Percentiles rank a stretch among this genome's conserved stretches.
phyloP scores from a whole-genome alignment of 2,329 filamentous ascomycete genomes.

The Sporothrix pallida region DNA sequence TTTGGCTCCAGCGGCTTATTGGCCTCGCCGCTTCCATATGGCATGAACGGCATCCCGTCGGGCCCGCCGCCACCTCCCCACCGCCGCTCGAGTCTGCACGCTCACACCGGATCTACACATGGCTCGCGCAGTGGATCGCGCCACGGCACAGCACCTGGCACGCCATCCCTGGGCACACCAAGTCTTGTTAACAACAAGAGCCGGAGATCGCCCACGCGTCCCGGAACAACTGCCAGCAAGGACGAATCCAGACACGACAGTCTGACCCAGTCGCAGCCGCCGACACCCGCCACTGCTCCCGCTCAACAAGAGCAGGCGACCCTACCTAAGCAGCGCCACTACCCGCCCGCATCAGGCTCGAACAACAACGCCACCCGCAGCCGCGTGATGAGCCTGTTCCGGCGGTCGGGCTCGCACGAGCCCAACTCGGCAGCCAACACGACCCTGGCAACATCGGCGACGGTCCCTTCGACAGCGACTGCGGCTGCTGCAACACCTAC shows the following conservation, averaged over 20 bases:
- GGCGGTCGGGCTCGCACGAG: constrained; percentile 53
- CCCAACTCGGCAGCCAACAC: constrained; percentile 36
- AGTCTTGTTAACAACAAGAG: constrained; percentile 35
- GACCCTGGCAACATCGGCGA: constrained; percentile 39
- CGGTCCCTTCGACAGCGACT: constrained; percentile 34
- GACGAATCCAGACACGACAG: constrained; percentile 34
- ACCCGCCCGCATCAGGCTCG: constrained; percentile 56
- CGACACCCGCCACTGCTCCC: constrained; percentile 26
- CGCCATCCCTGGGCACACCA: constrained; percentile 35
- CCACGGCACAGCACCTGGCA: constrained; percentile 35
- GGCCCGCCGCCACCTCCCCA: constrained; percentile 56
- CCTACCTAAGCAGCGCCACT: constrained; percentile 49
- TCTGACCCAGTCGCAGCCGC: constrained; percentile 28
- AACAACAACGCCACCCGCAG: constrained; percentile 49
- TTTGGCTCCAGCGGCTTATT: constrained; percentile 46
- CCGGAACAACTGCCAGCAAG: not conserved
- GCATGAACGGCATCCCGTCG: constrained; percentile 35
- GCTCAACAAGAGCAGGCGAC: constrained; percentile 33
- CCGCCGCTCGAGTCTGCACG: constrained; percentile 60
- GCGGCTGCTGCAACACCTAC: constrained; percentile 39
- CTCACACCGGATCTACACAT: constrained; percentile 47
- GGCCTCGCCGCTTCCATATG: constrained; percentile 41
- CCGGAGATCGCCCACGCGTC: constrained; percentile 41
- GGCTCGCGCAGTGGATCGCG: constrained; percentile 35
- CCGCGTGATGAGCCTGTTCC: constrained; percentile 58